Base-by-base conservation (phyloP, 1,139 yeast species). In the Geotrichum bryndzae region DNA sequence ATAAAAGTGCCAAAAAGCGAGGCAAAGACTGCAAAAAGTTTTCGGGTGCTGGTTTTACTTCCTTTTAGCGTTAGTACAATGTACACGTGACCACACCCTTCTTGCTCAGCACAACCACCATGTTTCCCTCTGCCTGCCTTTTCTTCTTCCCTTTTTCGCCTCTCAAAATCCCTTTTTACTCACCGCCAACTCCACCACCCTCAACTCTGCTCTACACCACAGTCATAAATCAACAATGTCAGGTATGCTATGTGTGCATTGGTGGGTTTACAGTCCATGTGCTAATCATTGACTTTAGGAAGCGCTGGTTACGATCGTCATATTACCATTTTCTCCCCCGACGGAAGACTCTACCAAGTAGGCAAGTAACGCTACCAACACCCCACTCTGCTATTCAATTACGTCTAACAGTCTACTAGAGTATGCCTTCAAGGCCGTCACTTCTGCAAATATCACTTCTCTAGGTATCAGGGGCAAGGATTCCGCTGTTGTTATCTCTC, bases 241-340 rank as follows among this genome's bases (percentile, higher is more conserved):
- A 59, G 63, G 63, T 61, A 61, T 18, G 63, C 33, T 2, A 13
- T 27, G 33, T 22, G 25, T n/a, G 10, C 27, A 35, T 13, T 41
- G 27, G 27, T 50, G 8, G 13, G n/a, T 33, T 55, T 55, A 27
- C 11, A 57, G 22, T 23, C 27, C 45, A 23, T 23, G 31, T 45
- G 22, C 52, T 53, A 53, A 53, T 45, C 27, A 18, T 48, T 51
- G 23, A 48, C 22, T 45, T 7, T 22, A 67, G 71, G 68, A 60
- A 72, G 76, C 64, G 80, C 98, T 48, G 99, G 98, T 62, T 94
- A 92, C 76, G 99, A 94, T 79, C 88, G 99, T 80, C 99, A 94
- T 77, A 94, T 94, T 75, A 94, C 99, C 51, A 92, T 94, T 72
- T 94, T 94, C 80, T 92, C 98, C 56, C 99, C 99, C 31, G 99